A percentile compares a stretch with the other conserved stretches of the same genome.
These are phyloP conservation scores for Capsaspora owczarzaki DNA, from an alignment of 78 protist genomes.

Conservation along the genomic window DNA sequence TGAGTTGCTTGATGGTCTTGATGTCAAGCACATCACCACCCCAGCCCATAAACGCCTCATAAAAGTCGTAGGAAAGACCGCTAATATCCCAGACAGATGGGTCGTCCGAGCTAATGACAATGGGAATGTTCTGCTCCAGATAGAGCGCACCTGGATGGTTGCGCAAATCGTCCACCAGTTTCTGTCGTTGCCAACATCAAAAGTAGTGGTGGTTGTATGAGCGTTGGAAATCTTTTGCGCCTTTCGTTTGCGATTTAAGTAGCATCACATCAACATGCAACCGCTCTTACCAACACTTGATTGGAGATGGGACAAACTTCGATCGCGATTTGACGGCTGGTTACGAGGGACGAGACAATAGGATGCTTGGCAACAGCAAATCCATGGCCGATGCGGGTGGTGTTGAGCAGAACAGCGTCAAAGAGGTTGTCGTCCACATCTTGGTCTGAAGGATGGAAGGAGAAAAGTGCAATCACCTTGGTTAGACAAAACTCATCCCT, in stretches of 20 bases:
- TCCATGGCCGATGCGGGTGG: slow-evolving; percentile 67
- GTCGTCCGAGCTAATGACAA: slow-evolving; percentile 34
- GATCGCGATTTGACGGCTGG: slow-evolving; percentile 29
- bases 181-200: background rate
- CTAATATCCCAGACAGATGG: slow-evolving; percentile 2
- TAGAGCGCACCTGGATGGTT: slow-evolving; percentile 47
- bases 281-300: slow-evolving; percentile 44
- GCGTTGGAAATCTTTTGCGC: too few relatives aligned
- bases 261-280: too few relatives aligned
- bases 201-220: background rate
- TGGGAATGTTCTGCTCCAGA: slow-evolving; percentile 29
- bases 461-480: too few relatives aligned
- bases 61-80: slow-evolving; percentile 5
- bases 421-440: slow-evolving; percentile 45
- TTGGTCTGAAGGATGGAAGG: slow-evolving; percentile 59
- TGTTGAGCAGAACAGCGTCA: slow-evolving; percentile 54
- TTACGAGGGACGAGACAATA: slow-evolving; percentile 1
- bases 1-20: slow-evolving; percentile 3
- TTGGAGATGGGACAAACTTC: slow-evolving; percentile 68
- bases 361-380: slow-evolving; percentile 45
- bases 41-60: slow-evolving; percentile 2
- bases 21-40: background rate
- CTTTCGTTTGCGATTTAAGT: too few relatives aligned
- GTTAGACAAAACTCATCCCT: too few relatives aligned
- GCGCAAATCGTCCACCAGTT: slow-evolving; percentile 34